Conservation (phyloP, 1,284 basidiomycete species). For the Marasmius oreades region DNA sequence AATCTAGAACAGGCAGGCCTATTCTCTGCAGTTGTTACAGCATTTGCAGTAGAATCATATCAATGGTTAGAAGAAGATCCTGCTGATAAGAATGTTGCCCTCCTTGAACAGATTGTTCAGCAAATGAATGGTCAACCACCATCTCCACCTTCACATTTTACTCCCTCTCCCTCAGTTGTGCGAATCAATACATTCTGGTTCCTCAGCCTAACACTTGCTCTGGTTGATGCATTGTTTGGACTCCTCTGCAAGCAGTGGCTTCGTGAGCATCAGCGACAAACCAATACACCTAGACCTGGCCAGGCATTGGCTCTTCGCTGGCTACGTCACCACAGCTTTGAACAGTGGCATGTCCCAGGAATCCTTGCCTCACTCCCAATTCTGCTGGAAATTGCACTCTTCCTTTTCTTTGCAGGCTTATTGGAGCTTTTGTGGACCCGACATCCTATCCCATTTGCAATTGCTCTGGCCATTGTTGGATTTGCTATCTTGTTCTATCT, state of each 20-base stretch:
- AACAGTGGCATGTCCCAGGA: conserved; percentile 1
- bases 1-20: not conserved
- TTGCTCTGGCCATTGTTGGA: not conserved
- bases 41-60: not conserved
- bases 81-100: not conserved
- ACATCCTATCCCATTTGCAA: not conserved
- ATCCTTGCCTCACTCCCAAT: conserved; percentile 5
- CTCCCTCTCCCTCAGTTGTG: not conserved
- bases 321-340: conserved; percentile 3
- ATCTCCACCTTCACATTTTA: not conserved
- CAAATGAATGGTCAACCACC: not conserved
- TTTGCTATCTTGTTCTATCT: not conserved
- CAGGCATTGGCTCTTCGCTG: conserved; percentile 6
- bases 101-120: not conserved
- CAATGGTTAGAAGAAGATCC: not conserved
- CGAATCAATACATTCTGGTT: conserved; percentile 13
- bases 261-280: conserved; percentile 7
- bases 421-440: conserved; percentile 4
- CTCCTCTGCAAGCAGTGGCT: conserved; percentile 14
- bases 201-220: conserved; percentile 9
- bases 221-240: conserved; percentile 5
- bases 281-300: not conserved
- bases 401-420: conserved; percentile 6
- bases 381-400: conserved; percentile 7
- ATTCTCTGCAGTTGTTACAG: not conserved